phyloP scores from a whole-genome alignment of 139 green algal genomes.

The Trebouxia sp. region DNA sequence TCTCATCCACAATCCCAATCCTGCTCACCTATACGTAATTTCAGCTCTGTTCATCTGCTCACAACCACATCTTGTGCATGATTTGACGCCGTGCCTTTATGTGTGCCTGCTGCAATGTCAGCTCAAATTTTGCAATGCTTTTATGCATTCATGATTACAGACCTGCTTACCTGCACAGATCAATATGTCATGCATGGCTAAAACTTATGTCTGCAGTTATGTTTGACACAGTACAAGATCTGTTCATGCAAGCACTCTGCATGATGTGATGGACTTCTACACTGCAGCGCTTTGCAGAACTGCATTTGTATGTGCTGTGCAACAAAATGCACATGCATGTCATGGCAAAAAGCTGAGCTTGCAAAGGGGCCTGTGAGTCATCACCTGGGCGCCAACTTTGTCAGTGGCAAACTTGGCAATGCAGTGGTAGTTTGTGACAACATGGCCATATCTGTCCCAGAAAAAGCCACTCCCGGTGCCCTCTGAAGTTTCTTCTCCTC shows the following conservation, averaged over 20 bases:
- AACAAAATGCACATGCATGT: background rate
- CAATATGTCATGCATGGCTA: no score
- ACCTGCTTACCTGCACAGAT: no score
- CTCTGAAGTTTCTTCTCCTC: constrained; percentile 28
- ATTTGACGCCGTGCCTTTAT: no score
- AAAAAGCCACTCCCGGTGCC: constrained; percentile 55
- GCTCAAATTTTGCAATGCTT: no score
- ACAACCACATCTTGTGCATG: background rate
- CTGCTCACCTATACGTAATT: background rate
- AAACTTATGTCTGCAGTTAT: no score
- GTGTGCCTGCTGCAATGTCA: no score
- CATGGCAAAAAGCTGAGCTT: background rate
- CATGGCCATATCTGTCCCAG: constrained; percentile 53
- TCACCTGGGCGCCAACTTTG: constrained; percentile 29
- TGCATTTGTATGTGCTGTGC: no score
- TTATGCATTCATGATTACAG: no score
- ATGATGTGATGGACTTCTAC: background rate
- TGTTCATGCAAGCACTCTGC: no score
- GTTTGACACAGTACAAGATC: no score
- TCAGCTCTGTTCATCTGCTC: background rate
- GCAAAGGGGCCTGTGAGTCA: background rate
- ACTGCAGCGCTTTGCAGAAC: no score
- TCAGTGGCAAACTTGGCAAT: constrained; percentile 43
- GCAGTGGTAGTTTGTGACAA: constrained; percentile 70
- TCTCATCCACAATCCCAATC: constrained; percentile 14